Evolutionary conservation across 2,329 filamentous ascomycete species (phyloP).

Genomic region (Aspergillus aculeatinus): DNA sequence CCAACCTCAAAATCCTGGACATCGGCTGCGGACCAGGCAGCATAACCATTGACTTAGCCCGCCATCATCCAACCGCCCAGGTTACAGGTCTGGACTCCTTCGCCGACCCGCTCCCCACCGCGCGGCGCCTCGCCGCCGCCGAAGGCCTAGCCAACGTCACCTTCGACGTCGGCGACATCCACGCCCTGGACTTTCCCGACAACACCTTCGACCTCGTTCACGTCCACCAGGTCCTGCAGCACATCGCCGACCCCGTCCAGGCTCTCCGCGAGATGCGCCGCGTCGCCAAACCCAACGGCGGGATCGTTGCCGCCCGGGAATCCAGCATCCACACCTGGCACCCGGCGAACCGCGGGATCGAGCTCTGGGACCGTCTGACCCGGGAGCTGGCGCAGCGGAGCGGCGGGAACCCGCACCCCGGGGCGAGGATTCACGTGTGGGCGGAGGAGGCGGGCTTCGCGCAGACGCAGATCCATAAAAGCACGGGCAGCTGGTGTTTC

Average conservation of each 20-base stretch:
- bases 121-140: constrained; percentile 30
- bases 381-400: constrained; percentile 22
- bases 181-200: constrained; percentile 43
- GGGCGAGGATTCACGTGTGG: constrained; percentile 34
- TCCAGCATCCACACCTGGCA: constrained; percentile 35
- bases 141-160: constrained; percentile 33
- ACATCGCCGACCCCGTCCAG: constrained; percentile 52
- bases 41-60: constrained; percentile 45
- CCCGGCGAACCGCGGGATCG: constrained; percentile 30
- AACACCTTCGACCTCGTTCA: constrained; percentile 59
- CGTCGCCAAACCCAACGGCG: constrained; percentile 54
- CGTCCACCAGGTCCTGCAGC: constrained; percentile 59
- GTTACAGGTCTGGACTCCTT: constrained; percentile 41
- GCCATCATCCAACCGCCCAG: constrained; percentile 36
- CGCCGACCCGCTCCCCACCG: constrained; percentile 33
- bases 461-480: constrained; percentile 23
- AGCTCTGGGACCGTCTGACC: constrained; percentile 25
- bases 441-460: constrained; percentile 37
- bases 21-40: constrained; percentile 48
- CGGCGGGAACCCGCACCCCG: constrained; percentile 32
- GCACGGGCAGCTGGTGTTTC: constrained; percentile 39
- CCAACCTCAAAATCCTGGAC: constrained; percentile 42
- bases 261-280: constrained; percentile 57
- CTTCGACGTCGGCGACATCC: constrained; percentile 44
- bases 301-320: constrained; percentile 53